These are phyloP conservation scores for Malus fusca DNA, from an alignment of 306 rosid species.

Conservation along the genomic window DNA sequence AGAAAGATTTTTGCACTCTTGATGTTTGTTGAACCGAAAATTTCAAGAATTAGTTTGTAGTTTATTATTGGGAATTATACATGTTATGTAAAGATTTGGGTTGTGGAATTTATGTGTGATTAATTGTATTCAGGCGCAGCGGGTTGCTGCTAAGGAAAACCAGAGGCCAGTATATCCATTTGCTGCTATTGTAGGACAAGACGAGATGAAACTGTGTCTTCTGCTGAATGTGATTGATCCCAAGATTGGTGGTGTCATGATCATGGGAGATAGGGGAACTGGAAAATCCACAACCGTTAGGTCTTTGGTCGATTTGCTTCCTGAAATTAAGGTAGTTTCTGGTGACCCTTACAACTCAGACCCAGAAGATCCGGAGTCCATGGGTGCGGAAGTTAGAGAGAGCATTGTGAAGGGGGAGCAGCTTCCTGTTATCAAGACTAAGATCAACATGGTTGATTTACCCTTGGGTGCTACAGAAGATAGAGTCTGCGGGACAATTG, in stretches of 20 bases:
- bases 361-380: constrained; percentile 89
- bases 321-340: constrained; percentile 70
- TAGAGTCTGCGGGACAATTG: constrained; percentile 93
- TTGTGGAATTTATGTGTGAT: not conserved
- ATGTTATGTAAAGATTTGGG: not conserved
- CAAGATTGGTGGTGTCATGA: constrained; percentile 95
- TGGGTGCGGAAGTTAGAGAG: constrained; percentile 83
- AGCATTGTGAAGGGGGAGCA: constrained; percentile 55
- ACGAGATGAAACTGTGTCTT: constrained; percentile 97
- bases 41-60: not conserved
- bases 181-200: constrained; percentile 92
- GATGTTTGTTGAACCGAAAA: constrained; percentile 10
- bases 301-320: constrained; percentile 88
- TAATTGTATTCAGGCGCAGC: constrained; percentile 43
- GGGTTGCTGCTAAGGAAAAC: constrained; percentile 42
- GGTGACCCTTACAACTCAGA: constrained; percentile 93
- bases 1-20: not conserved
- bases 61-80: not conserved
- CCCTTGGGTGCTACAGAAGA: constrained; percentile 96
- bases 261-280: constrained; percentile 96
- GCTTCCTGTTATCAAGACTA: constrained; percentile 48
- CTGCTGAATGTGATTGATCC: constrained; percentile 88
- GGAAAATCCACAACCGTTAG: constrained; percentile 87
- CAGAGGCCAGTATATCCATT: constrained; percentile 93
- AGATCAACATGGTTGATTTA: constrained; percentile 95